phyloP scores from a whole-genome alignment of 2,329 filamentous ascomycete genomes.

The Endocalyx cinctus region DNA sequence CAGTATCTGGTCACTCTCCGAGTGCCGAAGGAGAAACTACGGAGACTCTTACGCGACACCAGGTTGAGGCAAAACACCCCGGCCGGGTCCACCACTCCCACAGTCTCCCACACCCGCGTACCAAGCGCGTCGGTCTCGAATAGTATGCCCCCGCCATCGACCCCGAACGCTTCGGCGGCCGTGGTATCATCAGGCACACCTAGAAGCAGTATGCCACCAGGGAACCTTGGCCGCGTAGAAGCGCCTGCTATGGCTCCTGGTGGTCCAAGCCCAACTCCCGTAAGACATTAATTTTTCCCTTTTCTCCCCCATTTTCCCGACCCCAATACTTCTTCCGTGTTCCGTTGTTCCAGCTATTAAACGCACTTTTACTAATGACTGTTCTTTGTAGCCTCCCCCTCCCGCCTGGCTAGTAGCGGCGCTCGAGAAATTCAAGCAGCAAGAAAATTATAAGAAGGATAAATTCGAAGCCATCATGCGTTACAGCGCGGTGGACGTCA shows the following conservation, averaged over 20 bases:
- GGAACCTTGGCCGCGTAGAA: constrained; percentile 63
- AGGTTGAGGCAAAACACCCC: constrained; percentile 36
- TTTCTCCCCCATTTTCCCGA: no score
- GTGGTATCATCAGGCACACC: constrained; percentile 15
- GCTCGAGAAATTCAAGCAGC: constrained; percentile 64
- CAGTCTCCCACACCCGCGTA: constrained; percentile 44
- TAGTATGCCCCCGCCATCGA: constrained; percentile 30
- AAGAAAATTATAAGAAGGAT: constrained; percentile 66
- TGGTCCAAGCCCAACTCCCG: constrained; percentile 51
- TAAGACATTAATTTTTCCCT: no score
- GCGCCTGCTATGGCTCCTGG: constrained; percentile 58
- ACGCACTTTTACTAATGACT: constrained; percentile 19
- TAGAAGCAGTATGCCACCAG: constrained; percentile 34
- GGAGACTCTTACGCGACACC: constrained; percentile 57
- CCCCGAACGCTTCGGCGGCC: constrained; percentile 23
- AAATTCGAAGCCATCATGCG: constrained; percentile 89
- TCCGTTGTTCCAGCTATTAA: constrained; percentile 21
- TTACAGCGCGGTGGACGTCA: constrained; percentile 72
- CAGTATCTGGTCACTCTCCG: constrained; percentile 70
- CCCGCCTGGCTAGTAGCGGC: constrained; percentile 80
- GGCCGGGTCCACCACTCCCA: constrained; percentile 38
- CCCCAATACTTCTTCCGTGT: constrained; percentile 20
- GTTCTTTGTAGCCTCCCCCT: constrained; percentile 62
- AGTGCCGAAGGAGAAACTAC: constrained; percentile 67
- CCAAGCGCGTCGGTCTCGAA: constrained; percentile 35